Evolutionary conservation across 1,139 yeast species (phyloP).

Genomic region (Yamadazyma membranifaciens): DNA sequence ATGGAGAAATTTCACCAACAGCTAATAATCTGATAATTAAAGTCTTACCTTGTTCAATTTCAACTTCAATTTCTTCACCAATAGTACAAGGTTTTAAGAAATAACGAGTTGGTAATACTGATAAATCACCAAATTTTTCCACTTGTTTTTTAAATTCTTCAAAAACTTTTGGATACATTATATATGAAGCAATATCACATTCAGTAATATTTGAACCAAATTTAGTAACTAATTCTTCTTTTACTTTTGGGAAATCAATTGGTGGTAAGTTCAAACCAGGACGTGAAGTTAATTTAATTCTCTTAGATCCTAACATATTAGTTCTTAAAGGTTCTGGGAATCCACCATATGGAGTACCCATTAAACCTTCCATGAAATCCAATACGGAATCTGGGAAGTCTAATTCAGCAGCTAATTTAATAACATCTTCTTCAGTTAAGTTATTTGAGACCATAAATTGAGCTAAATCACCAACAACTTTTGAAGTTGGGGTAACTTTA

Average conservation of each 20-base stretch:
- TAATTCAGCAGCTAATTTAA: constrained; percentile 79
- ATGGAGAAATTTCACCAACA: constrained; percentile 79
- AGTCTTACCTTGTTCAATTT: constrained; percentile 92
- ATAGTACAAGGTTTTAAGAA: constrained; percentile 84
- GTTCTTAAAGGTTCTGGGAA: constrained; percentile 99
- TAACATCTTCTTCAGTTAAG: constrained; percentile 79
- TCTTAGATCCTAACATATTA: constrained; percentile 76
- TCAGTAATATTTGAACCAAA: constrained; percentile 66
- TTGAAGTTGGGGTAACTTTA: constrained; percentile 97
- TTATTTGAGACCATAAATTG: constrained; percentile 98
- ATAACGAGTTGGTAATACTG: constrained; percentile 88
- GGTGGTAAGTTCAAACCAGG: constrained; percentile 91
- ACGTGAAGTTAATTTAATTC: constrained; percentile 82
- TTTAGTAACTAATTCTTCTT: constrained; percentile 66
- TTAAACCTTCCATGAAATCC: constrained; percentile 97
- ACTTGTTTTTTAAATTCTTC: constrained; percentile 76
- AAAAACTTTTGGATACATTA: constrained; percentile 97
- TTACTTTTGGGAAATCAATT: constrained; percentile 68
- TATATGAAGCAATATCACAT: constrained; percentile 88
- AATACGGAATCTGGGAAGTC: constrained; percentile 98
- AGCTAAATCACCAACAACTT: constrained; percentile 98
- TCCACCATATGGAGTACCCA: constrained; percentile 99
- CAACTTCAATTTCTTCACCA: constrained; percentile 86
- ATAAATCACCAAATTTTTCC: constrained; percentile 86
- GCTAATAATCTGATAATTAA: constrained; percentile 91